A percentile compares a stretch with the other conserved stretches of the same genome.
phyloP scores from a whole-genome alignment of 768 basidiomycete genomes.

The Mycena capillaripes region DNA sequence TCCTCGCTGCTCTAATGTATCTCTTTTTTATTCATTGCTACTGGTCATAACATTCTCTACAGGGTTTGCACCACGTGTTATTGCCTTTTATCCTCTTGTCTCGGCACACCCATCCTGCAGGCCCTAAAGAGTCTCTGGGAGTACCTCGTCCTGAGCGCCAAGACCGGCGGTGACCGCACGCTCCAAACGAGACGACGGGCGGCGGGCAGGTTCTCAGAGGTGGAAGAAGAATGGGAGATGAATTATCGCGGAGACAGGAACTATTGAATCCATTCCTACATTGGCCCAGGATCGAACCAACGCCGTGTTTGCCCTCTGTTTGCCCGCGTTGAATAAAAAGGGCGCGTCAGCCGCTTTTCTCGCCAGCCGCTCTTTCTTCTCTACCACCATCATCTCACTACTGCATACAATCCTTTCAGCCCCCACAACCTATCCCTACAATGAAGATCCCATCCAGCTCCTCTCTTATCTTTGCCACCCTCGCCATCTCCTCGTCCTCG shows the following conservation, averaged over 20 bases:
- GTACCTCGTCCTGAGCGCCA: slow-evolving; percentile 57
- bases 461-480: slow-evolving; percentile 60
- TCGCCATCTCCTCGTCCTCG: slow-evolving; percentile 67
- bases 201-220: slow-evolving; percentile 56
- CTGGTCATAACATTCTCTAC: slow-evolving; percentile 22
- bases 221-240: slow-evolving; percentile 76
- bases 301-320: not conserved
- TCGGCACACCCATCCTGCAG: slow-evolving; percentile 65
- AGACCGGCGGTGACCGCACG: slow-evolving; percentile 34
- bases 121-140: slow-evolving; percentile 65
- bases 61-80: slow-evolving; percentile 69
- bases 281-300: no score
- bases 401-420: slow-evolving; percentile 35
- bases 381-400: slow-evolving; percentile 37
- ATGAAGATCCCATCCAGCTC: slow-evolving; percentile 66
- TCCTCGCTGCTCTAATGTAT: slow-evolving; percentile 66
- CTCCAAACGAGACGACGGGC: slow-evolving; percentile 42
- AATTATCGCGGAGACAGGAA: slow-evolving; percentile 31
- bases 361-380: slow-evolving; percentile 17
- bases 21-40: slow-evolving; percentile 8
- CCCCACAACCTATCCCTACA: slow-evolving; percentile 35
- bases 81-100: slow-evolving; percentile 79
- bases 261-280: slow-evolving; percentile 12
- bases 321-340: slow-evolving; percentile 10
- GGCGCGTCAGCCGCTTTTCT: slow-evolving; percentile 29